A percentile compares a stretch with the other conserved stretches of the same genome.
phyloP scores from a whole-genome alignment of 2,329 filamentous ascomycete genomes.

The Sphaerulina vaccinii region DNA sequence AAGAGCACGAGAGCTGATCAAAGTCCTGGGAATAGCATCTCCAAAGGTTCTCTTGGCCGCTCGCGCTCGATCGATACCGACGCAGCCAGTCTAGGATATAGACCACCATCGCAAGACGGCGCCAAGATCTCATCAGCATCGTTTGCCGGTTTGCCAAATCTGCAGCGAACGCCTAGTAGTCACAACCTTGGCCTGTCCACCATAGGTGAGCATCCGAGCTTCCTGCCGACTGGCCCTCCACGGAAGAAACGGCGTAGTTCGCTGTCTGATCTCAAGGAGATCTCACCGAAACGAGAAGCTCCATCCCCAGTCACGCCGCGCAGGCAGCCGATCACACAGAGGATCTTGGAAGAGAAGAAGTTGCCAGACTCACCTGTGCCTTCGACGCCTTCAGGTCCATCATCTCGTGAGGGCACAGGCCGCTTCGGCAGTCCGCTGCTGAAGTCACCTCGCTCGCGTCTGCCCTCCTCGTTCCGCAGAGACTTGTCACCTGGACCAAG shows the following conservation, averaged over 20 bases:
- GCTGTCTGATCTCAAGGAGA: conserved; percentile 75
- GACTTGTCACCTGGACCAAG: conserved; percentile 43
- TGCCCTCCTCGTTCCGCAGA: conserved; percentile 42
- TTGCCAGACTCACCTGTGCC: conserved; percentile 40
- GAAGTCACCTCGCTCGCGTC: conserved; percentile 35
- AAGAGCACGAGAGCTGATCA: conserved; percentile 66
- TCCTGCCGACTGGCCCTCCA: conserved; percentile 45
- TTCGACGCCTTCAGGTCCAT: conserved; percentile 32
- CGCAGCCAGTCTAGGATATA: conserved; percentile 43
- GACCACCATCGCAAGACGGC: conserved; percentile 58
- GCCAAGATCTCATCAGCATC: conserved; percentile 36
- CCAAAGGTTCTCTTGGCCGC: conserved; percentile 65
- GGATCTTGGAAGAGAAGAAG: conserved; percentile 30
- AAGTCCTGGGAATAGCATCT: conserved; percentile 62
- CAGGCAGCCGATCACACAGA: conserved; percentile 25
- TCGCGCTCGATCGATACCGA: conserved; percentile 78
- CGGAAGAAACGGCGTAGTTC: conserved; percentile 88
- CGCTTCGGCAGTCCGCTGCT: conserved; percentile 43
- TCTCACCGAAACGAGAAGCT: conserved; percentile 39
- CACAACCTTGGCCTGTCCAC: conserved; percentile 45
- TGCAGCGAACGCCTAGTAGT: conserved; percentile 24
- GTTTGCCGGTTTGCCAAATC: conserved; percentile 41
- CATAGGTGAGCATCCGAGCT: conserved; percentile 50
- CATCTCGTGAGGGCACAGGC: conserved; percentile 38
- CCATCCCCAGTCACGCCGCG: conserved; percentile 27